Base-by-base conservation (phyloP, 1,284 basidiomycete species). In the Gomphus sp. region DNA sequence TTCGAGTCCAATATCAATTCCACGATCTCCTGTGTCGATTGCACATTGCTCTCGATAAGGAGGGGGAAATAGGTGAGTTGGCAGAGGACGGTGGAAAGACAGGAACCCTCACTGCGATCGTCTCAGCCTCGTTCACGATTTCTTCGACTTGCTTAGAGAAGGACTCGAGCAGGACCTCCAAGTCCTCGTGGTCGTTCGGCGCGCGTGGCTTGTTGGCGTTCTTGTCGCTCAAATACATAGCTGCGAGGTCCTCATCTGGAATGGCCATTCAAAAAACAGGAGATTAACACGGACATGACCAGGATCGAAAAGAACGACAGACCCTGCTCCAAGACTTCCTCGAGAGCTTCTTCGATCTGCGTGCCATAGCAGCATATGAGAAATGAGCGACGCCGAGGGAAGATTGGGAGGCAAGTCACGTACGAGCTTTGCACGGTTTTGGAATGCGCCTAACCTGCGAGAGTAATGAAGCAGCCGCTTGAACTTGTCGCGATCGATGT, bases 1-100 rank as follows among this genome's bases (percentile, higher is more conserved):
- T 97, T 97, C 60, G 93, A 91, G 71, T 99, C 96, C 51, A 99
- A 80, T 68, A 98, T 95, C 60, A 99, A 80, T 72, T 99, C 96
- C 6, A 97, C 93, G 55, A 98, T 96, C 72, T 98, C 95, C 75
- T 98, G 94, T 0, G 95, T 98, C 16, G 92, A 93, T 74, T 92
- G 88, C 58, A 98, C 92, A 69, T 97, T 97, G 59, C 79, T 81
- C 91, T 94, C 65, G 54, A 28, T 25, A 4, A 28, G 28, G 28
- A 28, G 45, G 59, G 48, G 45, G 57, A 39, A 33, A 45, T 2
- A 2, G 28, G 28, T 28, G 28, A 28, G 28, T 28, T 28, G 28
- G 28, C 28, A 3, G 28, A 28, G 28, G 28, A 28, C 28, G 28
- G 28, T 28, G 28, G 28, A 4, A 28, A 45, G 59, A 49, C 43